Percentiles rank a stretch among this genome's conserved stretches.
Evolutionary conservation across 139 green algal genomes (phyloP).

Genomic region (Coccomyxa sp.): DNA sequence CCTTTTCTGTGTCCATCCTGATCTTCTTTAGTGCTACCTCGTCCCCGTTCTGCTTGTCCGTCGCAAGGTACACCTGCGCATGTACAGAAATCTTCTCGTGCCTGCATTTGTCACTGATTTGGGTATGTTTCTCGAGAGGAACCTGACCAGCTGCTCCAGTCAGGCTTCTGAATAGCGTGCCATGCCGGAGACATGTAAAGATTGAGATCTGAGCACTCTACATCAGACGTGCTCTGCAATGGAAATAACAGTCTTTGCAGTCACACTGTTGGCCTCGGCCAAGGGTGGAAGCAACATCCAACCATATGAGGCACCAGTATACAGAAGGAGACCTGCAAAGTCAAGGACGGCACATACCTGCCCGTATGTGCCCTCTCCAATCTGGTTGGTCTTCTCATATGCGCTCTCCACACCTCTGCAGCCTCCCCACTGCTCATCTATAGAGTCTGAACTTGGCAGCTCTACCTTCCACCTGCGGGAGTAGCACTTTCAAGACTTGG

Average conservation of each 20-base stretch:
- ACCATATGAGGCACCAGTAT: too few relatives aligned
- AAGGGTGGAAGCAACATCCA: too few relatives aligned
- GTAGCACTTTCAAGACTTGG: too few relatives aligned
- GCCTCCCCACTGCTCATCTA: slow-evolving; percentile 51
- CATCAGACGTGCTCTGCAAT: too few relatives aligned
- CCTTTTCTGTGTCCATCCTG: slow-evolving; percentile 98
- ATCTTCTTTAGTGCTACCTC: slow-evolving; percentile 96
- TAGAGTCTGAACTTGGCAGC: slow-evolving; percentile 31
- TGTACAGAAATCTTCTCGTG: background rate
- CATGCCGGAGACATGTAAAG: too few relatives aligned
- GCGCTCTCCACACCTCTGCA: slow-evolving; percentile 58
- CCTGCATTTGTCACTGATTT: background rate
- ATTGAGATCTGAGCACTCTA: too few relatives aligned
- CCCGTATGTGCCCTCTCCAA: slow-evolving; percentile 86
- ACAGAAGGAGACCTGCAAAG: too few relatives aligned
- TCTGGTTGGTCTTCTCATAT: slow-evolving; percentile 62
- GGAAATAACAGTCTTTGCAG: too few relatives aligned
- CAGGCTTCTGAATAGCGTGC: background rate
- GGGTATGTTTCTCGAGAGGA: background rate
- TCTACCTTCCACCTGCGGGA: slow-evolving; percentile 32
- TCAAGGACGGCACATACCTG: too few relatives aligned
- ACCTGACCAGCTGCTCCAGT: too few relatives aligned
- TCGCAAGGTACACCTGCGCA: slow-evolving; percentile 34
- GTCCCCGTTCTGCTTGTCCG: slow-evolving; percentile 31
- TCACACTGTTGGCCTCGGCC: too few relatives aligned